Evolutionary conservation across 23 red algal species (phyloP).

Genomic region (Cyanidioschyzon merolae): DNA sequence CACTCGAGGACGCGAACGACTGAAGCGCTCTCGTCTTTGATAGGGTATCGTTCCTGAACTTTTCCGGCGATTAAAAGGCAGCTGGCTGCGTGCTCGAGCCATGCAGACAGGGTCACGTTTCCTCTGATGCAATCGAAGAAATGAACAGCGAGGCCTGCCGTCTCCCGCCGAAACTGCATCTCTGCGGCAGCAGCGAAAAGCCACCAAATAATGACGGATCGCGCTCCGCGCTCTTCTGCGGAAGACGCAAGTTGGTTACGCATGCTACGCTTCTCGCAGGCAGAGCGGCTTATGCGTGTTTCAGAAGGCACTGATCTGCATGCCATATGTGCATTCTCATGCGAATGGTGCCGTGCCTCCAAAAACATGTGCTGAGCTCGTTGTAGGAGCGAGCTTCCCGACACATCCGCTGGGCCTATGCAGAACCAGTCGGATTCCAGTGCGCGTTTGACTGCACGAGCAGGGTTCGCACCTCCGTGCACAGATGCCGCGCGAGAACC

Average conservation of each 20-base stretch:
- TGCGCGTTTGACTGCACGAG: no score
- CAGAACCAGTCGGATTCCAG: background rate
- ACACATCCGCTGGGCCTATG: background rate
- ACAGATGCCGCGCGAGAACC: no score
- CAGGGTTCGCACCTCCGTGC: no score
- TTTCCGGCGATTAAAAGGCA: conserved; percentile 6
- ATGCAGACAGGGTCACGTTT: background rate
- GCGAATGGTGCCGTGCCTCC: background rate
- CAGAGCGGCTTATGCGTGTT: no score
- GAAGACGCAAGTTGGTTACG: no score
- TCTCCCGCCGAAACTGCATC: conserved; percentile 13
- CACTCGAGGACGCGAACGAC: background rate
- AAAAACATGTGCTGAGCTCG: background rate
- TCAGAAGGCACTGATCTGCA: no score
- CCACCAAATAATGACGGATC: background rate
- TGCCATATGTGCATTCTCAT: background rate
- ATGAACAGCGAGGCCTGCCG: background rate
- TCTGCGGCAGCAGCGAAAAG: background rate
- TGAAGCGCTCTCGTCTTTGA: background rate
- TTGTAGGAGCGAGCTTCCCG: background rate
- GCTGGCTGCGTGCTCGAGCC: background rate
- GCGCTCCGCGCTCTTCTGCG: no score
- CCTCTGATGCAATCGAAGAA: background rate
- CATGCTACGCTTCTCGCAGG: no score
- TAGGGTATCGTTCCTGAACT: background rate